Evolutionary conservation across 2,329 filamentous ascomycete genomes (phyloP), one percentile per base, ranked within the genome.

Genomic region (Cercospora janseana): DNA sequence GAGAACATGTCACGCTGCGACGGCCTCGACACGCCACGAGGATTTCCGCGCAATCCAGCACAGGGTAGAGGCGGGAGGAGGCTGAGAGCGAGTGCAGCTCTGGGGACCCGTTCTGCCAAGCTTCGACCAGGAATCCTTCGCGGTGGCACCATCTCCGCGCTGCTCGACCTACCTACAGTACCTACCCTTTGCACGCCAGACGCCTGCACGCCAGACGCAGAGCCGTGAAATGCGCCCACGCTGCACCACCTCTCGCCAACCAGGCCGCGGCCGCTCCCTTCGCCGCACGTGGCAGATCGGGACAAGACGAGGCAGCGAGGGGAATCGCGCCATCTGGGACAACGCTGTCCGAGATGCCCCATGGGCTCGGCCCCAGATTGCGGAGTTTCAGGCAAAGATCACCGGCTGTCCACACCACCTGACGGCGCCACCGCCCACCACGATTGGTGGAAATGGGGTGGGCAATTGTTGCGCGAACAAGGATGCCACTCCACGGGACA

Each of bases 351-450:
- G 35, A 40, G 16, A 15, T 23, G 26, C 35, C 35, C 35, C 35
- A 40, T 40, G 35, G 35, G 35, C 35, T 23, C 35, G 35, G 35
- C 35, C 35, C 35, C 35, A 26, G 35, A 40, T 23, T 40, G 35
- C 26, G 12, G 20, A 40, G n/a, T 13, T 40, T 40, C 35, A 23
- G 21, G 21, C 26, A 24, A 40, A 40, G 35, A 40, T 40, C 35
- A 26, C 12, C 35, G n/a, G 20, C 12, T 24, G 35, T 13, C 35
- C 35, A 26, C 35, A 40, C 8, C 35, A 40, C 35, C 35, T 40
- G 35, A 40, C 35, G 35, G 12, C 21, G 35, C 35, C 35, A 40
- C 35, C 2, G 16, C 16, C n/a, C 6, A 9, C 35, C 3, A 15
- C 35, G 4, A 40, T 40, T 40, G 35, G 35, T 40, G 35, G 35